These are phyloP conservation scores for Zasmidium citrigriseum DNA, from an alignment of 2,329 filamentous ascomycete species.

Conservation along the genomic window DNA sequence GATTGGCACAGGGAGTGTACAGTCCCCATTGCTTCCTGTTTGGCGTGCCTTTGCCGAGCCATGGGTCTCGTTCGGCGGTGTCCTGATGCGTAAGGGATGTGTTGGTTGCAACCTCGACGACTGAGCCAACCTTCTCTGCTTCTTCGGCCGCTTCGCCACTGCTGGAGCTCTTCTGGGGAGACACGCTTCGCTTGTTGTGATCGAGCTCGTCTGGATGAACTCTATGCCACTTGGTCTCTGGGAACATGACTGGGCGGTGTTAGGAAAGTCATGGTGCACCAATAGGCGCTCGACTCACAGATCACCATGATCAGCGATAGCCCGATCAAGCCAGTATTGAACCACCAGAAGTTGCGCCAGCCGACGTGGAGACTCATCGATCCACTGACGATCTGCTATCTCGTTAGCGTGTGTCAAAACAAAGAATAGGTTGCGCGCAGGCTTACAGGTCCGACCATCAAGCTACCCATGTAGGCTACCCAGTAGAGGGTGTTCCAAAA, in stretches of 20 bases:
- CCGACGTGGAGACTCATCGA: conserved; percentile 61
- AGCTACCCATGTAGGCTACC: conserved; percentile 61
- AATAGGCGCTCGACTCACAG: conserved; percentile 23
- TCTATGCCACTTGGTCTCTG: conserved; percentile 63
- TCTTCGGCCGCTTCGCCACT: conserved; percentile 19
- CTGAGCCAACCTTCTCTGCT: conserved; percentile 23
- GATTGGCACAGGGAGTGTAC: conserved; percentile 52
- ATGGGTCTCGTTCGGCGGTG: conserved; percentile 47
- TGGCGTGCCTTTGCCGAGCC: conserved; percentile 57
- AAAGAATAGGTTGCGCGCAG: background rate
- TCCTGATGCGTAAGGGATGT: conserved; percentile 3
- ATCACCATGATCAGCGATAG: conserved; percentile 54
- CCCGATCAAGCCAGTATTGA: conserved; percentile 59
- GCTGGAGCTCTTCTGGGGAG: conserved; percentile 14
- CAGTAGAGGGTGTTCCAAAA: conserved; percentile 65
- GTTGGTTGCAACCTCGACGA: conserved; percentile 21
- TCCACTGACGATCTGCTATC: conserved; percentile 54
- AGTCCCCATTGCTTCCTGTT: conserved; percentile 58
- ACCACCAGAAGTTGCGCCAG: conserved; percentile 67
- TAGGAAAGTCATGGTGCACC: background rate
- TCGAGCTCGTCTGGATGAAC: conserved; percentile 35
- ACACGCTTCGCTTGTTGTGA: conserved; percentile 9
- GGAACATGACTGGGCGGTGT: conserved; percentile 51
- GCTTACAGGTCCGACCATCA: conserved; percentile 54
- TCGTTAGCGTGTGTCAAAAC: conserved; percentile 32